phyloP scores from a whole-genome alignment of 139 green algal genomes.

The Chlorella vulgaris region DNA sequence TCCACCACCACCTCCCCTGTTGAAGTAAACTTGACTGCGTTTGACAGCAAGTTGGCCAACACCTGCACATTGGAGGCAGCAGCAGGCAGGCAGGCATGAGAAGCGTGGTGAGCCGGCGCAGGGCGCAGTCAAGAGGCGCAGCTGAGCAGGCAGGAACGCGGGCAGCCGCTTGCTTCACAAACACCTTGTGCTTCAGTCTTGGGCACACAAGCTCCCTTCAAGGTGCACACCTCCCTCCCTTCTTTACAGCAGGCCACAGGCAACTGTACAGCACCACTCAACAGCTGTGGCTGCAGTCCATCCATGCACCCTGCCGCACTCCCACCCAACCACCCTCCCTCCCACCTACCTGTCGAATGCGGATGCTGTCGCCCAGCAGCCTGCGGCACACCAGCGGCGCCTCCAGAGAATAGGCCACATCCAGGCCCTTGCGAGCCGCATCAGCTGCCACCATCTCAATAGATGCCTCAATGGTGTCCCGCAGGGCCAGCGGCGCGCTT shows the following conservation, averaged over 20 bases:
- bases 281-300: too few species aligned
- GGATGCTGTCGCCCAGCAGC: conserved; percentile 53
- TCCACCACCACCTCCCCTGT: conserved; percentile 58
- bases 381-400: conserved; percentile 16
- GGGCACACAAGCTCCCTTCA: too few species aligned
- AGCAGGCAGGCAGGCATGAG: background rate
- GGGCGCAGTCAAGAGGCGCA: too few species aligned
- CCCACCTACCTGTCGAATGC: conserved; percentile 57
- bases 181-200: too few species aligned
- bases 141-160: too few species aligned
- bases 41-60: conserved; percentile 67
- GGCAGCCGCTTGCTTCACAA: too few species aligned
- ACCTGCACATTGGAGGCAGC: conserved; percentile 67
- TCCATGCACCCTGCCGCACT: background rate
- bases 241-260: too few species aligned
- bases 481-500: conserved; percentile 24
- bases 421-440: conserved; percentile 40
- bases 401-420: conserved; percentile 48
- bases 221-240: too few species aligned
- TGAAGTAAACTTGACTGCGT: conserved; percentile 81
- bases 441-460: conserved; percentile 45
- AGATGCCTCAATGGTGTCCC: conserved; percentile 36
- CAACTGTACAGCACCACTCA: too few species aligned
- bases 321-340: background rate
- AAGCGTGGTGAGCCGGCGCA: too few species aligned